These are phyloP conservation scores for Ceratocystis destructans DNA, from an alignment of 2,329 filamentous ascomycete genomes.

Conservation along the genomic window DNA sequence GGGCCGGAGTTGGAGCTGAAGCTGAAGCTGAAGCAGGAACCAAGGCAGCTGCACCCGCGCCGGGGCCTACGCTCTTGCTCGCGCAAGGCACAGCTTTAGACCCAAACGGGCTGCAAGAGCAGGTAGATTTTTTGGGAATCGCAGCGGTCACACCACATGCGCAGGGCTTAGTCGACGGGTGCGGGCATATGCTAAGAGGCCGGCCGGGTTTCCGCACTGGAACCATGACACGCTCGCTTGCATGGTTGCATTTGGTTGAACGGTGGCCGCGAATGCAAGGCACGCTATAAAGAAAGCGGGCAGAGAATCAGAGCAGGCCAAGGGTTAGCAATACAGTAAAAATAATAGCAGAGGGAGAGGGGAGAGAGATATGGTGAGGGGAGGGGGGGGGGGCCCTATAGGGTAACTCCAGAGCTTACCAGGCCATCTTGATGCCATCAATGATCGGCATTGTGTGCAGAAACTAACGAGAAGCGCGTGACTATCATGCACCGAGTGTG, in stretches of 20 bases:
- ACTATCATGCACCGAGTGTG: not conserved
- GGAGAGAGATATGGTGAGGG: slow-evolving; percentile 9
- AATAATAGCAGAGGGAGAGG: not conserved
- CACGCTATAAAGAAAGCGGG: slow-evolving; percentile 35
- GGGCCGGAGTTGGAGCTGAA: not conserved
- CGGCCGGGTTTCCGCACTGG: slow-evolving; percentile 59
- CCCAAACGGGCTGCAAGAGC: slow-evolving; percentile 32
- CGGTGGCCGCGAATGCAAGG: slow-evolving; percentile 64
- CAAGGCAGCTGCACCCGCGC: not conserved
- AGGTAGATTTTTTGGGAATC: slow-evolving; percentile 45
- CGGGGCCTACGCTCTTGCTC: not conserved
- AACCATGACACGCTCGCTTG: slow-evolving; percentile 52
- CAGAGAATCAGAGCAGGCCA: not conserved
- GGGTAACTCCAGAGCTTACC: slow-evolving; percentile 35
- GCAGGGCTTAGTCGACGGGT: slow-evolving; percentile 48
- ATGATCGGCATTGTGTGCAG: slow-evolving; percentile 47
- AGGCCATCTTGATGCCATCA: slow-evolving; percentile 59
- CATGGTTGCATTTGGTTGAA: slow-evolving; percentile 61
- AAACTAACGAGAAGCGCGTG: not conserved
- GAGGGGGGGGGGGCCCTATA: slow-evolving; percentile 12
- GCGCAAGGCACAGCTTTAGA: not conserved
- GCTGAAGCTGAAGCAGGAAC: too few relatives aligned
- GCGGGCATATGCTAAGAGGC: slow-evolving; percentile 55
- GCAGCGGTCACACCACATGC: slow-evolving; percentile 51
- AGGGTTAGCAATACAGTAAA: not conserved